These are phyloP conservation scores for Oenanthe javanica DNA, from an alignment of 140 eudicot species.

Conservation along the genomic window DNA sequence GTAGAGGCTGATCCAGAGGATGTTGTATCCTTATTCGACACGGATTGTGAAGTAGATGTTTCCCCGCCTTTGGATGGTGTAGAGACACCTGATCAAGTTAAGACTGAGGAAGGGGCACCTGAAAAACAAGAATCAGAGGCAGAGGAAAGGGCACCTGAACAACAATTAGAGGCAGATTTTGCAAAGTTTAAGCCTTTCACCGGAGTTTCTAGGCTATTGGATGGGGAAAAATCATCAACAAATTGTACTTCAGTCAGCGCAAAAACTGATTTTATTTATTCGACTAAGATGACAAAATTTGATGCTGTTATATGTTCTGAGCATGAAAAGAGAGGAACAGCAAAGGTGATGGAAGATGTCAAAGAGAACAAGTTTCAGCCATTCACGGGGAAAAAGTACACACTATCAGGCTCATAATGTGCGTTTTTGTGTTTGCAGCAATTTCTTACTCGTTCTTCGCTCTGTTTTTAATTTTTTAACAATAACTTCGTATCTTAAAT, in stretches of 20 bases:
- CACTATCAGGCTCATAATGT: not conserved
- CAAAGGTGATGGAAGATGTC: not conserved
- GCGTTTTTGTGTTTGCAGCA: not conserved
- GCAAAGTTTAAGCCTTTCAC: conserved; percentile 13
- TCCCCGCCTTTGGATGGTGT: conserved; percentile 33
- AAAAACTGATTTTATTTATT: not conserved
- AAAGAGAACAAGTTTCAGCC: conserved; percentile 6
- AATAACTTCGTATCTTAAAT: not conserved
- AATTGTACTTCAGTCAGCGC: not conserved
- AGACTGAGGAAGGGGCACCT: not conserved
- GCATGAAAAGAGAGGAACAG: not conserved
- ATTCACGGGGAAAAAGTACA: conserved; percentile 19
- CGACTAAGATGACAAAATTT: not conserved
- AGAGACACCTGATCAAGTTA: conserved; percentile 22
- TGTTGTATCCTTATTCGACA: conserved; percentile 29
- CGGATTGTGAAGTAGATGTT: conserved; percentile 47
- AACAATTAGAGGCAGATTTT: not conserved
- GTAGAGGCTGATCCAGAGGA: conserved; percentile 22
- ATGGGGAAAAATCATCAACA: not conserved
- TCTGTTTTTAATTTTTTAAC: too few species aligned
- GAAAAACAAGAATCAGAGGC: not conserved
- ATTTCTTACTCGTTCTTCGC: too few species aligned
- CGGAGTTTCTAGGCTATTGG: conserved; percentile 23
- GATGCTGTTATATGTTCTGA: not conserved
- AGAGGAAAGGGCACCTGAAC: not conserved